Conservation (phyloP, 192 early-diverging fungal species). For the Coemansia pectinata region DNA sequence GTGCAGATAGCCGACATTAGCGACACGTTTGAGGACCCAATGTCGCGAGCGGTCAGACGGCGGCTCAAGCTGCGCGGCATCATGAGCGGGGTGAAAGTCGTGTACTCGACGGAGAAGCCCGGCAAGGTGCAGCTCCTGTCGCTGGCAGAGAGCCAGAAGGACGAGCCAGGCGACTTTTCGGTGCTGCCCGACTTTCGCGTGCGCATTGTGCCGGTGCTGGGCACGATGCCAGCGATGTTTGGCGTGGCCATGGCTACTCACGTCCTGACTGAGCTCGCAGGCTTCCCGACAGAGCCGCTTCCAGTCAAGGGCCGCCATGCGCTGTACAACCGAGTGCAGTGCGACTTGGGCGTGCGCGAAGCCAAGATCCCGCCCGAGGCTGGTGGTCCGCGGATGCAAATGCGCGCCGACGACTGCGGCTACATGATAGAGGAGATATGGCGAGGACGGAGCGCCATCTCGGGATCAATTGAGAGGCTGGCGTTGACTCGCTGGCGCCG, state of each 20-base stretch:
- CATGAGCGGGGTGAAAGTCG: constrained; percentile 82
- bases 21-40: constrained; percentile 91
- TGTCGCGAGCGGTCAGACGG: constrained; percentile 83
- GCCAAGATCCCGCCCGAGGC: constrained; percentile 8
- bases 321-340: constrained; percentile 71
- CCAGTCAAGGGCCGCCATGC: constrained; percentile 74
- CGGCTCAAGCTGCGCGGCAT: constrained; percentile 72
- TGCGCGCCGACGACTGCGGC: constrained; percentile 66
- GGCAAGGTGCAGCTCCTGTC: constrained; percentile 88
- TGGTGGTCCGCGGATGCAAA: constrained; percentile 42
- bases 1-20: constrained; percentile 96
- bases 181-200: constrained; percentile 92
- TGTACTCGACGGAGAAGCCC: constrained; percentile 95
- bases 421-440: constrained; percentile 93
- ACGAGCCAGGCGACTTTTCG: constrained; percentile 86
- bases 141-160: constrained; percentile 78
- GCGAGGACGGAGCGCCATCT: constrained; percentile 75
- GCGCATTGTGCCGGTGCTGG: constrained; percentile 80
- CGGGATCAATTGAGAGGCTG: constrained; percentile 71
- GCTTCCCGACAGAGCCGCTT: constrained; percentile 69
- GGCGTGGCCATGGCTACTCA: constrained; percentile 90
- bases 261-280: constrained; percentile 65
- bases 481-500: constrained; percentile 78
- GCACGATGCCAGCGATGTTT: constrained; percentile 94
- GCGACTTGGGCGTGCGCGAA: constrained; percentile 69